These are phyloP conservation scores for Aspergillus uvarum DNA, from an alignment of 2,329 filamentous ascomycete genomes.

Conservation along the genomic window DNA sequence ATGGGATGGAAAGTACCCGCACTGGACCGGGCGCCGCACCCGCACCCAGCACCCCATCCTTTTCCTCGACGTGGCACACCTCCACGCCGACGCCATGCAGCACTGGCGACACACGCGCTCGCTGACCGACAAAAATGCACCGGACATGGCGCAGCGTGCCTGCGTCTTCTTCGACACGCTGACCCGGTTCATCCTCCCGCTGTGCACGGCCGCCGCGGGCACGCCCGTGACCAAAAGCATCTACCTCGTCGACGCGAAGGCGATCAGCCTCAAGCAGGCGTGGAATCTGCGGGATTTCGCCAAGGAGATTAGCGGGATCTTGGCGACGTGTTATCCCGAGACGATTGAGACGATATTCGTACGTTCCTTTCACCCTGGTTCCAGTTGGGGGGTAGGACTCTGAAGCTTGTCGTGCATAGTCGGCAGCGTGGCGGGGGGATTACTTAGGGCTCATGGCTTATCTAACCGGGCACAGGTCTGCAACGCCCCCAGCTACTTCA, in stretches of 20 bases:
- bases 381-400: too few species aligned
- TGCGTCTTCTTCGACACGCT: slow-evolving; percentile 20
- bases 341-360: slow-evolving; percentile 24
- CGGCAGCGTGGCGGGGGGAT: too few species aligned
- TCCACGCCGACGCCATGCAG: slow-evolving; percentile 12
- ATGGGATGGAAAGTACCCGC: slow-evolving; percentile 22
- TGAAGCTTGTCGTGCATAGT: too few species aligned
- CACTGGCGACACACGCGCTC: slow-evolving; percentile 20
- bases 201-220: slow-evolving; percentile 23
- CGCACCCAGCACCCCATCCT: slow-evolving; percentile 21
- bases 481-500: slow-evolving; percentile 26
- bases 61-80: slow-evolving; percentile 19
- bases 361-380: too few species aligned
- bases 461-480: slow-evolving; percentile 19
- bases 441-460: too few species aligned
- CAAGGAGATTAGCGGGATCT: slow-evolving; percentile 23
- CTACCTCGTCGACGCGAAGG: slow-evolving; percentile 24
- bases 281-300: slow-evolving; percentile 24
- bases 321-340: slow-evolving; percentile 30
- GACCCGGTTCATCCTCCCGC: slow-evolving; percentile 24
- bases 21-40: slow-evolving; percentile 29
- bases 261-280: slow-evolving; percentile 22
- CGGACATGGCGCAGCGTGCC: slow-evolving; percentile 24
- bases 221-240: slow-evolving; percentile 20
- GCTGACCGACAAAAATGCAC: not conserved